A percentile compares a stretch with the other conserved stretches of the same genome.
Conservation (phyloP, 2,329 filamentous ascomycete genomes). For the Aspergillus fructus region DNA sequence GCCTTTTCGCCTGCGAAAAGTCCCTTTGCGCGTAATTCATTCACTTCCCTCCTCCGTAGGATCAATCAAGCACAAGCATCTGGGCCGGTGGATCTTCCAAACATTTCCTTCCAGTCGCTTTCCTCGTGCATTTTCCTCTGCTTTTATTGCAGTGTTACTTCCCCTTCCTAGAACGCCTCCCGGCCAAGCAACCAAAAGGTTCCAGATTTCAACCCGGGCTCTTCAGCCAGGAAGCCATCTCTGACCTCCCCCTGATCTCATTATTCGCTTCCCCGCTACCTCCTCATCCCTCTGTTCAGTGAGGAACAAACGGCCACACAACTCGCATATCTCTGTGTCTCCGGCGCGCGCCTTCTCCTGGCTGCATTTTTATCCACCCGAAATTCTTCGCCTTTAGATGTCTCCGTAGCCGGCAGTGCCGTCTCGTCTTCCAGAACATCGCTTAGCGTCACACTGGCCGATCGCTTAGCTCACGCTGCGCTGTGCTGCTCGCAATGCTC, state of each 20-base stretch:
- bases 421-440: neutral
- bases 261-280: neutral
- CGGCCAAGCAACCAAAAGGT: neutral
- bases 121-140: neutral
- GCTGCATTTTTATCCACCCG: neutral
- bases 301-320: neutral
- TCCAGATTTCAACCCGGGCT: neutral
- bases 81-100: constrained; percentile 7
- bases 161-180: neutral
- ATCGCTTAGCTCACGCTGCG: constrained; percentile 3
- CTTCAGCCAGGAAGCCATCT: neutral
- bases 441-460: constrained; percentile 17
- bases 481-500: constrained; percentile 19
- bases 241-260: constrained; percentile 8
- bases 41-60: neutral
- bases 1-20: neutral
- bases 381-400: constrained; percentile 1
- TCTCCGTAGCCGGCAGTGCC: constrained; percentile 2
- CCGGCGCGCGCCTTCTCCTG: neutral
- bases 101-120: neutral
- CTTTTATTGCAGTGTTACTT: neutral
- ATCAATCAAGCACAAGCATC: neutral
- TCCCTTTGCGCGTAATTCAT: neutral
- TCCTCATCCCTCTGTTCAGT: constrained; percentile 4
- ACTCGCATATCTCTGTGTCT: neutral